These are phyloP conservation scores for Trichosporon sp. DNA, from an alignment of 1,284 basidiomycete species.

Conservation along the genomic window DNA sequence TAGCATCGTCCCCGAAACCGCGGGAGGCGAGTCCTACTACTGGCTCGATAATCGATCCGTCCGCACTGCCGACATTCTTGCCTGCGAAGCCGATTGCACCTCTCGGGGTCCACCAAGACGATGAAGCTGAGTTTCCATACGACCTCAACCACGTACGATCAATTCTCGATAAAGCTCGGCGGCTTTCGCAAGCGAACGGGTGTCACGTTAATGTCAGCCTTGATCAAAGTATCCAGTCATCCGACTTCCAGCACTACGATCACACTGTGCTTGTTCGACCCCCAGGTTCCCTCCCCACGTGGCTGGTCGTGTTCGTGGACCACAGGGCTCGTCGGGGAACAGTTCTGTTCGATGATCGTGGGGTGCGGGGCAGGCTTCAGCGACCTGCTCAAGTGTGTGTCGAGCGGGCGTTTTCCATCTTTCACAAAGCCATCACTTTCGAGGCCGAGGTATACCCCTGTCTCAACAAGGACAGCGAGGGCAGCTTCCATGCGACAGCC, in stretches of 20 bases:
- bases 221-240: neutral
- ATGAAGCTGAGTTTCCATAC: neutral
- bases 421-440: neutral
- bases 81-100: neutral
- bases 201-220: neutral
- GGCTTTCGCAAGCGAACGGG: neutral
- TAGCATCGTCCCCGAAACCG: no score
- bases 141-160: neutral
- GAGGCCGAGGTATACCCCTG: neutral
- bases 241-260: neutral
- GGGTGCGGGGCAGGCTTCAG: neutral
- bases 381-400: neutral
- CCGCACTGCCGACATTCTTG: neutral
- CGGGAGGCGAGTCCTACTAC: neutral
- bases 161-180: neutral
- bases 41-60: no score
- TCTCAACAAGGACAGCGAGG: neutral
- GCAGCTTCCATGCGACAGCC: neutral
- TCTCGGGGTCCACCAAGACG: neutral
- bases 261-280: neutral
- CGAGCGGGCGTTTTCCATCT: neutral
- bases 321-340: neutral
- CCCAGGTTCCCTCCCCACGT: neutral
- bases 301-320: neutral
- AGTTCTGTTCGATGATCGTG: neutral